A percentile compares a stretch with the other conserved stretches of the same genome.
phyloP scores from a whole-genome alignment of 2,329 filamentous ascomycete genomes.

The Calonectria hawksworthii region DNA sequence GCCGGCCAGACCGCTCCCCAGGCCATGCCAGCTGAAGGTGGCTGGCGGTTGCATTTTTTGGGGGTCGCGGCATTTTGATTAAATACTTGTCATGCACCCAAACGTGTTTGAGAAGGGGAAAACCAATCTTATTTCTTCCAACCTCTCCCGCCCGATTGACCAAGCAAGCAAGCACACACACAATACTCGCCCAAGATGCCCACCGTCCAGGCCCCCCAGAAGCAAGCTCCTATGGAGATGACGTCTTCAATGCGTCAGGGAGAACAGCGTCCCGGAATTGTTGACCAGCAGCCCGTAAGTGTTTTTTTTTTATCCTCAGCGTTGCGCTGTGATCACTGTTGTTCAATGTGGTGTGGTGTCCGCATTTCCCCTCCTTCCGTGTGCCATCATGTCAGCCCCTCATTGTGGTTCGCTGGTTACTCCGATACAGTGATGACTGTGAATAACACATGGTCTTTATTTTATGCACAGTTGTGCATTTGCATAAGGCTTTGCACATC shows the following conservation, averaged over 20 bases:
- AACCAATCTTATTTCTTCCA: background rate
- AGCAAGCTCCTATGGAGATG: slow-evolving; percentile 38
- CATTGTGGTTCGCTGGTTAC: slow-evolving; percentile 1
- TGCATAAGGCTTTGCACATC: background rate
- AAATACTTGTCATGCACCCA: background rate
- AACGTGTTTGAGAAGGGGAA: background rate
- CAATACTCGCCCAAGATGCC: slow-evolving; percentile 20
- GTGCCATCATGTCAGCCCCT: slow-evolving; percentile 6
- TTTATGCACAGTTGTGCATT: background rate
- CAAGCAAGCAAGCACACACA: background rate
- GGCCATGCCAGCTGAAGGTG: background rate
- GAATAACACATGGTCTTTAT: background rate
- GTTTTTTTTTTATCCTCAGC: background rate
- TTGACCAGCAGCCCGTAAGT: slow-evolving; percentile 29
- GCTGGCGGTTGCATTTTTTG: background rate
- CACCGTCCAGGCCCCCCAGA: slow-evolving; percentile 27
- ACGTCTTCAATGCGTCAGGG: background rate
- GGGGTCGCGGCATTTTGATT: background rate
- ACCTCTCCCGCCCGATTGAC: background rate
- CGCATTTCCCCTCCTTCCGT: background rate
- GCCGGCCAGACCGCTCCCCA: slow-evolving; percentile 1
- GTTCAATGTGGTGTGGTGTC: background rate
- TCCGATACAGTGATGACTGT: background rate
- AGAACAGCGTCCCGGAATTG: background rate
- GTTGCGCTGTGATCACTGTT: background rate